Evolutionary conservation across 371 early-diverging fungal genomes (phyloP).

Genomic region (Mortierella sp.): DNA sequence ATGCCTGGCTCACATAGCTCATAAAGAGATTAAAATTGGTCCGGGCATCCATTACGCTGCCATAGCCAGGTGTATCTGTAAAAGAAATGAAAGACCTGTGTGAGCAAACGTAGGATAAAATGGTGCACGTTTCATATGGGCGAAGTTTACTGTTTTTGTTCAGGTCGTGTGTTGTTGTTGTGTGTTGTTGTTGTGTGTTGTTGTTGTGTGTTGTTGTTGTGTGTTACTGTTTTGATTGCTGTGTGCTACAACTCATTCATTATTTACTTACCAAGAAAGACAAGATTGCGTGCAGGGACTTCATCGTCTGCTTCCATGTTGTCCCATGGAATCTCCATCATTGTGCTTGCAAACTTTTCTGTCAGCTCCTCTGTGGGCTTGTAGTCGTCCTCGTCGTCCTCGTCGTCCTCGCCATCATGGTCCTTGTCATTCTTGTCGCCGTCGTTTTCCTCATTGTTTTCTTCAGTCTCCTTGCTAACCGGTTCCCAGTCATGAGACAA

Average conservation of each 20-base stretch:
- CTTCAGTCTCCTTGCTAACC: too few species aligned
- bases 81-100: neutral
- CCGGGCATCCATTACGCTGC: constrained; percentile 51
- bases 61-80: constrained; percentile 52
- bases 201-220: neutral
- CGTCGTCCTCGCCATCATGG: neutral
- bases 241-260: too few species aligned
- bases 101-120: neutral
- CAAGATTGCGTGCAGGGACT: constrained; percentile 58
- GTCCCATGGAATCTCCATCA: constrained; percentile 49
- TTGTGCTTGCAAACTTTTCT: constrained; percentile 57
- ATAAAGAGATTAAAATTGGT: constrained; percentile 49
- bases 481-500: constrained; percentile 44
- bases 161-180: neutral
- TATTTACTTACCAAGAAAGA: constrained; percentile 48
- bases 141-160: neutral
- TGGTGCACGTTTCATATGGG: neutral
- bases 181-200: neutral
- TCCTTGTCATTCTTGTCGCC: neutral
- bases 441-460: neutral
- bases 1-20: constrained; percentile 42
- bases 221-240: neutral
- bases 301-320: constrained; percentile 60
- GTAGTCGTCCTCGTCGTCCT: constrained; percentile 28
- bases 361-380: constrained; percentile 37